These are phyloP conservation scores for Boletus sensibilis DNA, from an alignment of 768 basidiomycete genomes.

Conservation along the genomic window DNA sequence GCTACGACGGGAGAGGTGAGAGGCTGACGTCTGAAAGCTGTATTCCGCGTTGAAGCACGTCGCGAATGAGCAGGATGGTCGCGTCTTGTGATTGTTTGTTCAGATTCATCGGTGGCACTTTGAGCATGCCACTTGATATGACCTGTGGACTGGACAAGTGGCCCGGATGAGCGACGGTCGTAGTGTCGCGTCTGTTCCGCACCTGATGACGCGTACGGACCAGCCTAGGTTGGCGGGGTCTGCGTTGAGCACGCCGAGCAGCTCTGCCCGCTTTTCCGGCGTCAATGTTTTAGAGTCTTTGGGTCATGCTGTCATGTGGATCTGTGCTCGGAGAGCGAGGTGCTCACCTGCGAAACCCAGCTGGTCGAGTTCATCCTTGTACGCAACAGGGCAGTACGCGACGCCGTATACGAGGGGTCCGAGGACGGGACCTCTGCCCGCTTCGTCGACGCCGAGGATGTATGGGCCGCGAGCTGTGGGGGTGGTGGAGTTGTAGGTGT, in stretches of 20 bases:
- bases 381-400: slow-evolving; percentile 85
- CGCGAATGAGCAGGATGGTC: slow-evolving; percentile 83
- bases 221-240: slow-evolving; percentile 73
- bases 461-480: slow-evolving; percentile 76
- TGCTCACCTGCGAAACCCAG: slow-evolving; percentile 88
- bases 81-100: slow-evolving; percentile 88
- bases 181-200: not conserved
- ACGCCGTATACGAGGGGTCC: slow-evolving; percentile 96
- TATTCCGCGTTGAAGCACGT: slow-evolving; percentile 79
- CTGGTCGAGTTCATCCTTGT: slow-evolving; percentile 66
- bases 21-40: slow-evolving; percentile 67
- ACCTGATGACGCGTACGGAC: slow-evolving; percentile 81
- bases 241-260: slow-evolving; percentile 66
- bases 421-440: slow-evolving; percentile 92
- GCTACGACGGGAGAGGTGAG: not conserved
- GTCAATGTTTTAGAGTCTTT: slow-evolving; percentile 92
- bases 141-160: slow-evolving; percentile 70
- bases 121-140: slow-evolving; percentile 90
- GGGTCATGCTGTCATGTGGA: not conserved
- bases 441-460: slow-evolving; percentile 98
- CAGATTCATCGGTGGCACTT: slow-evolving; percentile 78
- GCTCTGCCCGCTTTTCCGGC: slow-evolving; percentile 58
- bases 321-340: not conserved
- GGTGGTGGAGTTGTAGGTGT: slow-evolving; percentile 72
- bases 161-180: not conserved